phyloP scores from a whole-genome alignment of 2,329 filamentous ascomycete genomes.

The Monascus ruber region DNA sequence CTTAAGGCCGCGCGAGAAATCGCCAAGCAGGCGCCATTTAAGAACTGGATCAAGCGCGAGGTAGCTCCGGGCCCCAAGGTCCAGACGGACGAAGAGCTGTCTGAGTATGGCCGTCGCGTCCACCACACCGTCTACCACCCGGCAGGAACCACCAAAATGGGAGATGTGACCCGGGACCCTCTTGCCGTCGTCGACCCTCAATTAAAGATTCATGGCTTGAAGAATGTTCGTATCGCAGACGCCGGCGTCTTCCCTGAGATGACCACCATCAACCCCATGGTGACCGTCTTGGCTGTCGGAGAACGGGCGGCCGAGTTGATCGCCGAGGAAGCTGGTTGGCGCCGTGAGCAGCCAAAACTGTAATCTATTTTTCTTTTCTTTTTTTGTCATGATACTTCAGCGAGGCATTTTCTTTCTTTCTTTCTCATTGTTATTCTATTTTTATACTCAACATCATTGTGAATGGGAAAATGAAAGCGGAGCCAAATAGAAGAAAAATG shows the following conservation, averaged over 20 bases:
- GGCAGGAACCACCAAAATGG: conserved; percentile 84
- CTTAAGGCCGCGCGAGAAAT: conserved; percentile 67
- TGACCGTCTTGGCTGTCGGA: conserved; percentile 73
- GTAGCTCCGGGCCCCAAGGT: conserved; percentile 64
- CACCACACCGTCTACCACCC: conserved; percentile 89
- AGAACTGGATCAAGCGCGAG: conserved; percentile 71
- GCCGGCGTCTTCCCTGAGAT: conserved; percentile 83
- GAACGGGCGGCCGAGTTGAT: conserved; percentile 80
- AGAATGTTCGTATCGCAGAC: conserved; percentile 68
- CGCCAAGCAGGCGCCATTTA: conserved; percentile 65
- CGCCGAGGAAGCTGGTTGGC: conserved; percentile 60
- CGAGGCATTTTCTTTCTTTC: too few relatives aligned
- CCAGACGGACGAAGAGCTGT: conserved; percentile 67
- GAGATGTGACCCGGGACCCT: conserved; percentile 55
- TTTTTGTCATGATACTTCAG: too few relatives aligned
- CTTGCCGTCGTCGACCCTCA: conserved; percentile 70
- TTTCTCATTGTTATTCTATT: too few relatives aligned
- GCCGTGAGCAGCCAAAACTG: conserved; percentile 43
- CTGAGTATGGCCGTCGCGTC: conserved; percentile 66
- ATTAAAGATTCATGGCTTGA: conserved; percentile 60
- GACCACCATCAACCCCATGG: conserved; percentile 78
- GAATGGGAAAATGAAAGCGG: too few relatives aligned
- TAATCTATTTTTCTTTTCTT: conserved; percentile 19
- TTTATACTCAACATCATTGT: too few relatives aligned
- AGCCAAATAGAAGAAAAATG: too few relatives aligned